Percentiles rank a stretch among this genome's conserved stretches.
phyloP scores from a whole-genome alignment of 2,329 filamentous ascomycete species.

The Gremmenia infestans region DNA sequence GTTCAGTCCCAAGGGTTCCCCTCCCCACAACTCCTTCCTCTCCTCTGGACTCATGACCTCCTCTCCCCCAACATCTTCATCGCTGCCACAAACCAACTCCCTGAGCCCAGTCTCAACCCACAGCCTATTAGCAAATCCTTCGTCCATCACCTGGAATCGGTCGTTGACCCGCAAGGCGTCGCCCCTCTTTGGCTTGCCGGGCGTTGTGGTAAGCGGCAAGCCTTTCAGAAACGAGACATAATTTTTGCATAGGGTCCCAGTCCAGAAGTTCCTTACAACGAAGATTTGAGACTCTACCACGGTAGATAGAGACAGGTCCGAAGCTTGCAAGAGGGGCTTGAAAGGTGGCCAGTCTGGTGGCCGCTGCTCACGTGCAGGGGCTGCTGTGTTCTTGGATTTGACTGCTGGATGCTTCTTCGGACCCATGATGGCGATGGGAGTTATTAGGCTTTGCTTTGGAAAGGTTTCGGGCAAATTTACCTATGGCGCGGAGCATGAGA shows the following conservation, averaged over 20 bases:
- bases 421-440: slow-evolving; percentile 6
- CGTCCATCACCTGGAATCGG: slow-evolving; percentile 76
- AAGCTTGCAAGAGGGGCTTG: slow-evolving; percentile 48
- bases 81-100: slow-evolving; percentile 36
- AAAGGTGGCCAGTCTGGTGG: slow-evolving; percentile 43
- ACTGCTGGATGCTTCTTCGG: slow-evolving; percentile 19
- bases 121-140: slow-evolving; percentile 64
- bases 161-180: slow-evolving; percentile 80
- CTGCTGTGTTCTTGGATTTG: slow-evolving; percentile 8
- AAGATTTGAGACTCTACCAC: slow-evolving; percentile 57
- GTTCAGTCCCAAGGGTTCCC: slow-evolving; percentile 77
- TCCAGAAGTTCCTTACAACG: slow-evolving; percentile 58
- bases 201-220: slow-evolving; percentile 59
- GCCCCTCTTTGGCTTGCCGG: slow-evolving; percentile 59
- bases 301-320: slow-evolving; percentile 49
- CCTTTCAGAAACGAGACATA: slow-evolving; percentile 58
- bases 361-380: neutral
- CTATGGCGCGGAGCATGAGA: neutral
- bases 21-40: slow-evolving; percentile 49
- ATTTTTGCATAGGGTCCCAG: slow-evolving; percentile 54
- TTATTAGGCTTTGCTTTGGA: neutral
- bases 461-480: neutral
- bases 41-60: slow-evolving; percentile 20
- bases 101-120: slow-evolving; percentile 75
- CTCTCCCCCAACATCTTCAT: slow-evolving; percentile 22